Conservation (phyloP, 345 rosid species). For the Boechera stricta region DNA sequence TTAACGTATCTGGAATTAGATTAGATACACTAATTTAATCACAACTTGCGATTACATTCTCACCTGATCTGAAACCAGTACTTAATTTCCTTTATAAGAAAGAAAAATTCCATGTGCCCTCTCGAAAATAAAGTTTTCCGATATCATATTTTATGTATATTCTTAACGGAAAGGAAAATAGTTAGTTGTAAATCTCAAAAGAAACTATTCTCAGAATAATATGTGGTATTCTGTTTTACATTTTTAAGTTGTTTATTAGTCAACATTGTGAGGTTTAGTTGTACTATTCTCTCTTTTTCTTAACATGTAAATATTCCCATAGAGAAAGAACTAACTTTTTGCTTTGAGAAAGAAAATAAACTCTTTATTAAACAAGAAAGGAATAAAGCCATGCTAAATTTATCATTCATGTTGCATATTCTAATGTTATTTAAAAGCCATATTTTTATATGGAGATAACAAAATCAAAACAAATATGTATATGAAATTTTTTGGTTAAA, state of each 20-base stretch:
- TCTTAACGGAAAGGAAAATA: slow-evolving; percentile 13
- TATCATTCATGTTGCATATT: slow-evolving; percentile 13
- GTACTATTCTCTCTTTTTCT: slow-evolving; percentile 19
- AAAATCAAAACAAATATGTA: background rate
- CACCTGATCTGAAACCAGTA: background rate
- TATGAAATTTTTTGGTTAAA: too few species aligned
- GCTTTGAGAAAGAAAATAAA: slow-evolving; percentile 20
- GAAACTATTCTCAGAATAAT: slow-evolving; percentile 3
- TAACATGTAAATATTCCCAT: slow-evolving; percentile 45
- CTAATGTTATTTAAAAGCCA: background rate
- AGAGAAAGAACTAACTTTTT: slow-evolving; percentile 21
- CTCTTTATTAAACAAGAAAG: background rate
- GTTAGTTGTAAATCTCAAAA: slow-evolving; percentile 26
- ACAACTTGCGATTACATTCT: slow-evolving; percentile 6
- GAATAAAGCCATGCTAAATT: background rate
- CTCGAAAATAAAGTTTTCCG: background rate
- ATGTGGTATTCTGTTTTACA: background rate
- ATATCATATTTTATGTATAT: background rate
- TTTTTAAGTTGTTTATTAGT: slow-evolving; percentile 18
- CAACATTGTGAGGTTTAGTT: slow-evolving; percentile 8
- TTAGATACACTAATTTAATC: background rate
- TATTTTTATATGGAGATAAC: background rate
- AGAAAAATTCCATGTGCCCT: slow-evolving; percentile 6
- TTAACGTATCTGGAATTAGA: slow-evolving; percentile 2
- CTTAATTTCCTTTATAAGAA: background rate